Evolutionary conservation across 2,329 filamentous ascomycete species (phyloP), one percentile per base, ranked within the genome.

Genomic region (Parascedosporium putredinis): DNA sequence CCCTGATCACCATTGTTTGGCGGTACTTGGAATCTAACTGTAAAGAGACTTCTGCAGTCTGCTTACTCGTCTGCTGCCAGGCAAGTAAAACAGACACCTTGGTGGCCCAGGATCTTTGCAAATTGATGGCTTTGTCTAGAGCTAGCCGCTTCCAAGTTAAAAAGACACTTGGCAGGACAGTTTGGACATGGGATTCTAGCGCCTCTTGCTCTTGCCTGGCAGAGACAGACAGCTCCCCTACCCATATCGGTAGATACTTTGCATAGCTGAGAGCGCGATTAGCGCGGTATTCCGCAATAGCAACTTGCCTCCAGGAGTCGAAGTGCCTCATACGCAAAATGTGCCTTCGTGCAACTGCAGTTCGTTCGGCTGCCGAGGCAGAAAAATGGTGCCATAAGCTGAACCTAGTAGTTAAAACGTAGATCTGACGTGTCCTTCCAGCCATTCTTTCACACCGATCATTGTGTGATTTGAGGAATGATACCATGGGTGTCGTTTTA

Each of bases 301-400:
- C 42, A 12, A 29, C 42, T 14, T 49, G 33, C 12, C 31, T 42
- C 46, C 46, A 49, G 12, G 22, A 36, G 7, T 31, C 22, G 34
- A 49, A 49, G 22, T 40, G 46, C 22, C 24, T 29, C 18, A 49
- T n/a, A 5, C 46, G 22, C n/a, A 40, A 23, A 8, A 42, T 42
- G 38, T 42, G 38, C 12, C 38, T 42, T 42, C 38, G 38, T 12
- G 38, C 38, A 22, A 42, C 16, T 20, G 38, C 38, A 42, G 38
- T 42, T 20, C 38, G 20, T 20, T 42, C 38, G 5, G 38, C 5
- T 22, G 16, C 23, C 38, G 20, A 8, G 9, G 38, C 6, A 10
- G 38, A 42, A 14, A 42, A 10, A 16, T 22, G 38, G 23, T 42
- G 18, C 38, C 38, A 42, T 4, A 42, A 20, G 23, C 16, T 10